Evolutionary conservation across 352 stramenopile species (phyloP).

Genomic region (Phytophthora meadii): DNA sequence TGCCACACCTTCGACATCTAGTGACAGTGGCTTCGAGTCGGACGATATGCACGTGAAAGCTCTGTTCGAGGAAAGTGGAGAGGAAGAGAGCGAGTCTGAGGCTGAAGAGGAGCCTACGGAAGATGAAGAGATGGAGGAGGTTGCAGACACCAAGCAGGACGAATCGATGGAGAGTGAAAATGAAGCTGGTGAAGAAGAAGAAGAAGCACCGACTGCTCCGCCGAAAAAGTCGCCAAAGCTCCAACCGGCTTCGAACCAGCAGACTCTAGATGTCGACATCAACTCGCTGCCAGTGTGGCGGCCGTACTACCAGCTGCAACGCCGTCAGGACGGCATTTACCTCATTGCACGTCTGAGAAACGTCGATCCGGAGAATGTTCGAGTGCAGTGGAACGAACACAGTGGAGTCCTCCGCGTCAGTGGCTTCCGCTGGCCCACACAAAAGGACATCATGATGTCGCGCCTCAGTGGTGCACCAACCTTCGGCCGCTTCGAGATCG

Average conservation of each 20-base stretch:
- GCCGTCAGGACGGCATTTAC: conserved; percentile 53
- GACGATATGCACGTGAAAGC: conserved; percentile 37
- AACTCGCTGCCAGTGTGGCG: conserved; percentile 55
- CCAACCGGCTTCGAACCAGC: background rate
- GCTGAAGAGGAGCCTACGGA: conserved; percentile 23
- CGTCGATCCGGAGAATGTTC: conserved; percentile 42
- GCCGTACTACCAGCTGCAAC: conserved; percentile 70
- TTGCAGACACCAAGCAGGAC: conserved; percentile 14
- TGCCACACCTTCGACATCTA: background rate
- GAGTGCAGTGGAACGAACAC: conserved; percentile 52
- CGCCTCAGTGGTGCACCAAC: conserved; percentile 59
- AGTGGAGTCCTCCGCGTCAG: conserved; percentile 50
- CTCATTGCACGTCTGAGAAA: conserved; percentile 41
- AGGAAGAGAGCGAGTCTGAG: conserved; percentile 30
- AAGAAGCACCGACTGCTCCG: conserved; percentile 8
- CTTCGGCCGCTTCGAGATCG: conserved; percentile 75
- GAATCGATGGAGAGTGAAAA: conserved; percentile 24
- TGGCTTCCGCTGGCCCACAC: conserved; percentile 59
- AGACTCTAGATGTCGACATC: conserved; percentile 24
- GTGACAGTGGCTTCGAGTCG: conserved; percentile 28
- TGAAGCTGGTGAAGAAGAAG: conserved; percentile 25
- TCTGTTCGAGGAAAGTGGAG: conserved; percentile 29
- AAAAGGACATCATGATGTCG: conserved; percentile 66
- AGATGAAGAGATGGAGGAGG: conserved; percentile 21
- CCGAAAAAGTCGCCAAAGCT: conserved; percentile 18